Percentiles rank a stretch among this genome's conserved stretches.
Conservation (phyloP, 2,329 filamentous ascomycete genomes). For the Apiospora koreana region DNA sequence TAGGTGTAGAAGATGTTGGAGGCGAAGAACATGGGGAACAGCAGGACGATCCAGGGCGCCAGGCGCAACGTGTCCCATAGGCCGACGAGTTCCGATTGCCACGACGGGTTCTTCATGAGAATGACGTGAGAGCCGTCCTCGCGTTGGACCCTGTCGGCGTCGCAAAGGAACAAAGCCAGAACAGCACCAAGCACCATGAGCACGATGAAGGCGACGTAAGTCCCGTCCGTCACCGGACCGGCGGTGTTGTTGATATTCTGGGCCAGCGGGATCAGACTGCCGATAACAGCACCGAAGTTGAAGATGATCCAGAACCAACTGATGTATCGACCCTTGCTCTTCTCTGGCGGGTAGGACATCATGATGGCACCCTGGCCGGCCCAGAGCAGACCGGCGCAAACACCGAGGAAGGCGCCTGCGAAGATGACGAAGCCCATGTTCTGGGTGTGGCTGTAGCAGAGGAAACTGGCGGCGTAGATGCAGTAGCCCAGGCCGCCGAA, state of each 20-base stretch:
- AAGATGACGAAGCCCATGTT: slow-evolving; percentile 75
- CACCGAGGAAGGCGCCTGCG: slow-evolving; percentile 72
- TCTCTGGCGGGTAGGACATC: slow-evolving; percentile 85
- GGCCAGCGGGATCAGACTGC: slow-evolving; percentile 73
- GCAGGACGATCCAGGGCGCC: slow-evolving; percentile 67
- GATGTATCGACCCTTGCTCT: slow-evolving; percentile 84
- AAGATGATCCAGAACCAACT: slow-evolving; percentile 95
- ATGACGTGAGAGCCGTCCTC: slow-evolving; percentile 71
- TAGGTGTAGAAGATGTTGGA: slow-evolving; percentile 83
- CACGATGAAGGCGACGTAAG: slow-evolving; percentile 75
- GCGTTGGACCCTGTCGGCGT: slow-evolving; percentile 67
- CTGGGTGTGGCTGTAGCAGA: slow-evolving; percentile 68
- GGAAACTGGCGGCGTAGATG: slow-evolving; percentile 71
- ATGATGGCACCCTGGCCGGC: slow-evolving; percentile 82
- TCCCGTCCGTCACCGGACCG: slow-evolving; percentile 61
- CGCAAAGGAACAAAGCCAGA: slow-evolving; percentile 61
- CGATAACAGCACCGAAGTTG: slow-evolving; percentile 88
- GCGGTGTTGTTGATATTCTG: slow-evolving; percentile 65
- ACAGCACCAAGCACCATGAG: slow-evolving; percentile 67
- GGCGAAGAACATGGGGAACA: slow-evolving; percentile 79
- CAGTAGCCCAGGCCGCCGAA: slow-evolving; percentile 78
- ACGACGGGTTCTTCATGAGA: slow-evolving; percentile 75
- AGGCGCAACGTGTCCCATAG: slow-evolving; percentile 64
- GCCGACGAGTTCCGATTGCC: slow-evolving; percentile 69
- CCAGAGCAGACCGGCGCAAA: slow-evolving; percentile 81